Base-by-base conservation (phyloP, 345 rosid species). In the Linum usitatissimum region DNA sequence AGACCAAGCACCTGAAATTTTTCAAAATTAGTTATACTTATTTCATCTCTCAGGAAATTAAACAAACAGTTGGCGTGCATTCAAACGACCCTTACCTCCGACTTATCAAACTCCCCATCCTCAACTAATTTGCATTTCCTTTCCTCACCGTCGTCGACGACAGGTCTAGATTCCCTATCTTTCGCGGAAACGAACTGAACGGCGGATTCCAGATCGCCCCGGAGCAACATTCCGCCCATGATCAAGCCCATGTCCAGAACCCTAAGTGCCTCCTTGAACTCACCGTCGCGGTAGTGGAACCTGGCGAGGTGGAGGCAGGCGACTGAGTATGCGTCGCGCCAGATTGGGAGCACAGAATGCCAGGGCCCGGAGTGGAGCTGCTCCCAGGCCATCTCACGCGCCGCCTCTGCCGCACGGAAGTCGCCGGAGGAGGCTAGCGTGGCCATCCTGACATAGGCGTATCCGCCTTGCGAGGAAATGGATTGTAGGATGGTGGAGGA, bases 331-430 rank as follows among this genome's bases (percentile, higher is more conserved):
- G 99, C 99, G 61, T 93, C 97, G 17, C 97, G 93, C 99, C 99
- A 93, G 1, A 80, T 84, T 0, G 97, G 97, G 30, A 87, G 86
- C 63, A 93, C 97, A 0, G 96, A 87, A 76, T 87, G 86, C 99
- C 97, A 93, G 9, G 98, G 97, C 18, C 98, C 98, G 0, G 90
- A 92, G 75, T 92, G 98, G 59, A 92, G 93, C 80, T 89, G 98
- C 86, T 92, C 98, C 98, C 98, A 92, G 4, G 98, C 94, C 97
- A 92, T 83, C 77, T 92, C 99, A 53, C 82, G 81, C 58, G 99
- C 91, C 34, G 85, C 94, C 88, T 92, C 98, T 18, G 98, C 98
- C 20, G 97, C 88, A n/a, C 89, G 73, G 55, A 64, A 68, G 78
- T 92, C 96, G 6, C 91, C 98, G 53, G 81, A 48, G 42, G 76